Evolutionary conservation across 345 rosid species (phyloP).

Genomic region (Hibiscus trionum): DNA sequence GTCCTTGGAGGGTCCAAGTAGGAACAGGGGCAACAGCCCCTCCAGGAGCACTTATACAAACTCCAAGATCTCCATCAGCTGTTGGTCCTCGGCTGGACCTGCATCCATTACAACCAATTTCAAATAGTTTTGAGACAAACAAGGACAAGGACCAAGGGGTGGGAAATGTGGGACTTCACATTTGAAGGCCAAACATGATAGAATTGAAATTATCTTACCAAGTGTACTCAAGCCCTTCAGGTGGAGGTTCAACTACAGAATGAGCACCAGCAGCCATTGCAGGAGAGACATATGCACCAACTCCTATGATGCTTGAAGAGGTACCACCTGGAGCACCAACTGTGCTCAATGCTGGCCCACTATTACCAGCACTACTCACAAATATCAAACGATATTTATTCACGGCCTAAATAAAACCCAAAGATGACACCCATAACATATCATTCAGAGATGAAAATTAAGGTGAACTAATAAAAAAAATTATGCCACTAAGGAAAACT

Average conservation of each 20-base stretch:
- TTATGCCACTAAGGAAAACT: constrained; percentile 9
- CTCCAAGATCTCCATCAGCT: constrained; percentile 96
- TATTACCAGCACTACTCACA: constrained; percentile 98
- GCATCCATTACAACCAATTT: constrained; percentile 24
- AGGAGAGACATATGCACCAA: constrained; percentile 98
- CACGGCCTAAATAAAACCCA: constrained; percentile 55
- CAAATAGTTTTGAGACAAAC: constrained; percentile 12
- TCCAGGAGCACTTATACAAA: constrained; percentile 95
- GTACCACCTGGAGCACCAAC: constrained; percentile 99
- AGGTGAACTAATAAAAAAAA: neutral
- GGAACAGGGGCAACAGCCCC: constrained; percentile 99
- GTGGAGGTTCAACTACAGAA: constrained; percentile 84
- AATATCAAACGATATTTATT: constrained; percentile 76
- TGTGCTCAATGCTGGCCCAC: constrained; percentile 91
- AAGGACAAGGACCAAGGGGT: neutral
- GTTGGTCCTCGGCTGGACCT: constrained; percentile 99
- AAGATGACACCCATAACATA: constrained; percentile 6
- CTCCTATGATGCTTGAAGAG: constrained; percentile 85
- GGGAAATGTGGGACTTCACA: neutral
- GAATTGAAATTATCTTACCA: constrained; percentile 42
- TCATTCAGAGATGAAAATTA: constrained; percentile 3
- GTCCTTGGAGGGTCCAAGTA: constrained; percentile 95
- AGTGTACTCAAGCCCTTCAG: constrained; percentile 90
- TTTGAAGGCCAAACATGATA: constrained; percentile 6
- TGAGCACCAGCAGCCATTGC: constrained; percentile 98